Evolutionary conservation across 2,329 filamentous ascomycete species (phyloP).

Genomic region (Dothidotthia symphoricarpi): DNA sequence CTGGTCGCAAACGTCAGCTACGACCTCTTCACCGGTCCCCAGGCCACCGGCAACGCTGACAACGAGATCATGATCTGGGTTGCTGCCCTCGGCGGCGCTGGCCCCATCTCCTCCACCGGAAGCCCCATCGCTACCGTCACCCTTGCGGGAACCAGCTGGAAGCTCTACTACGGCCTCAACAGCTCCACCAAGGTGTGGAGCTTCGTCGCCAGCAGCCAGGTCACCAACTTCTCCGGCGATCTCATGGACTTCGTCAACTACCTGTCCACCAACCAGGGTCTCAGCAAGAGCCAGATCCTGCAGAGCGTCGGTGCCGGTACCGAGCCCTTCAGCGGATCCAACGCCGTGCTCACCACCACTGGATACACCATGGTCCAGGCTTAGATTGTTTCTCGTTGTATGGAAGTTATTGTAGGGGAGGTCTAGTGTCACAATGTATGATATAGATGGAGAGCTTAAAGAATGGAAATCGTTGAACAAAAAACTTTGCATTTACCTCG

Average conservation of each 20-base stretch:
- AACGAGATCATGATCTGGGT: slow-evolving; percentile 70
- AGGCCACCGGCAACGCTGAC: slow-evolving; percentile 47
- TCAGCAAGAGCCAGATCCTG: slow-evolving; percentile 53
- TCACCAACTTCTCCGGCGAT: slow-evolving; percentile 58
- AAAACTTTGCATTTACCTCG: too few relatives aligned
- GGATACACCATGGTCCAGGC: slow-evolving; percentile 39
- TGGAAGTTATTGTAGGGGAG: neutral
- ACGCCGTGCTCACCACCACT: slow-evolving; percentile 47
- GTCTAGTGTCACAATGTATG: too few relatives aligned
- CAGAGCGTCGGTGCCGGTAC: slow-evolving; percentile 56
- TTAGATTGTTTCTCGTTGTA: slow-evolving; percentile 6
- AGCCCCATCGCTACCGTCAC: slow-evolving; percentile 54
- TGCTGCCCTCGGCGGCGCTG: slow-evolving; percentile 56
- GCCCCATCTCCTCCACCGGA: slow-evolving; percentile 59
- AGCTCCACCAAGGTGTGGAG: slow-evolving; percentile 60
- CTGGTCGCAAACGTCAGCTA: slow-evolving; percentile 61
- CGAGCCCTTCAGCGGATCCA: slow-evolving; percentile 55
- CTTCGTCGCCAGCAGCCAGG: slow-evolving; percentile 53
- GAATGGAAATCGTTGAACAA: too few relatives aligned
- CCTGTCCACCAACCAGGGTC: slow-evolving; percentile 50
- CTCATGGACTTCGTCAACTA: slow-evolving; percentile 59
- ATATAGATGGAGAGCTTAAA: too few relatives aligned
- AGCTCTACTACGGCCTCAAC: slow-evolving; percentile 62
- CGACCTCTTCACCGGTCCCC: slow-evolving; percentile 59
- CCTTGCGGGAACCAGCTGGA: slow-evolving; percentile 56